Evolutionary conservation across 148 eudicot genomes (phyloP).

Genomic region (Camellia lanceoleosa): DNA sequence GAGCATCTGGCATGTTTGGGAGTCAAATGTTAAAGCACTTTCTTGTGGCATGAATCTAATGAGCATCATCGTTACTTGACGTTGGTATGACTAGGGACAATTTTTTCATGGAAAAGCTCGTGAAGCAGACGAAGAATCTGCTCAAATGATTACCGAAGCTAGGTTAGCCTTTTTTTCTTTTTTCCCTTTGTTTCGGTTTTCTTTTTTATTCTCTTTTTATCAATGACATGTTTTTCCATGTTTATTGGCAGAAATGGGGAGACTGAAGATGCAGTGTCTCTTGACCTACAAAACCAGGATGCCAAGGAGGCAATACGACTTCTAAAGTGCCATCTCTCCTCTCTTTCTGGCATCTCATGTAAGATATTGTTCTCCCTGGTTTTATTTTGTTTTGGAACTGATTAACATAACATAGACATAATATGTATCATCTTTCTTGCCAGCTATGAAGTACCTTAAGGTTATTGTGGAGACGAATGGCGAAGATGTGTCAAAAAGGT

Average conservation of each 20-base stretch:
- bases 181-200: background rate
- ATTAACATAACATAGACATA: background rate
- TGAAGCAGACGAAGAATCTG: conserved; percentile 55
- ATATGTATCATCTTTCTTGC: conserved; percentile 11
- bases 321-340: conserved; percentile 42
- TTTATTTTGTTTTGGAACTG: background rate
- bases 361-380: conserved; percentile 20
- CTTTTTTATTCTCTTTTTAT: background rate
- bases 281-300: conserved; percentile 38
- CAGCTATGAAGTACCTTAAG: conserved; percentile 39
- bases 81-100: conserved; percentile 32
- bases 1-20: background rate
- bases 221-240: background rate
- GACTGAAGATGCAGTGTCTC: conserved; percentile 26
- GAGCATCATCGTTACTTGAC: background rate
- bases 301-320: conserved; percentile 43
- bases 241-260: conserved; percentile 21
- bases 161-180: conserved; percentile 22
- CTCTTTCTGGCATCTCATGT: conserved; percentile 48
- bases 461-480: conserved; percentile 27
- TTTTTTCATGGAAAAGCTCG: conserved; percentile 40
- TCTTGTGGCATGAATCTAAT: conserved; percentile 11
- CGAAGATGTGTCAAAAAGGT: conserved; percentile 27
- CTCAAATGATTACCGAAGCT: conserved; percentile 28
- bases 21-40: background rate